Percentiles rank a stretch among this genome's conserved stretches.
phyloP scores from a whole-genome alignment of 2,329 filamentous ascomycete genomes.

The Thelonectria blattea region DNA sequence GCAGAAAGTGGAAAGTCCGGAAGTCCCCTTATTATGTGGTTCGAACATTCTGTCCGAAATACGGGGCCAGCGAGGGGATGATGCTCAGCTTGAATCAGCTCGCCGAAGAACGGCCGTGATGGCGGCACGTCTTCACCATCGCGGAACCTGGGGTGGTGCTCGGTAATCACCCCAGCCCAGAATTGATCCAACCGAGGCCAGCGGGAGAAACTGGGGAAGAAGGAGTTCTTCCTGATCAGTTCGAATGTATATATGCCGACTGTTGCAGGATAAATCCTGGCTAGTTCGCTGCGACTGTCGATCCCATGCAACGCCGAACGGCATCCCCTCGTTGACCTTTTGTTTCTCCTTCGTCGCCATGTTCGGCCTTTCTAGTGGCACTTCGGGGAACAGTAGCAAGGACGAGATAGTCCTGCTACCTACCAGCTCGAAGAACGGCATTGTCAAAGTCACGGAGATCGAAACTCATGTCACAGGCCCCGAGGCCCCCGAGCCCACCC shows the following conservation, averaged over 20 bases:
- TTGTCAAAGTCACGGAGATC: conserved; percentile 28
- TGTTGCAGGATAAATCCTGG: conserved; percentile 19
- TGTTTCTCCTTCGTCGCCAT: conserved; percentile 16
- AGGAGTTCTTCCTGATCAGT: neutral
- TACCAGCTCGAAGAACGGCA: conserved; percentile 21
- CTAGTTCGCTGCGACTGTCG: conserved; percentile 16
- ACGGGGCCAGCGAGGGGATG: neutral
- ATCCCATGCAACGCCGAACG: conserved; percentile 25
- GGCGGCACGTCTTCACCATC: conserved; percentile 6
- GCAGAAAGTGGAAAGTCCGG: neutral
- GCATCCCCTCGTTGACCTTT: conserved; percentile 29
- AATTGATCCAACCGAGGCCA: conserved; percentile 12
- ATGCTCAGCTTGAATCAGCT: neutral
- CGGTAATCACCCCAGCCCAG: conserved; percentile 23
- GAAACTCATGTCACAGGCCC: conserved; percentile 22
- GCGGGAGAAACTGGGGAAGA: neutral
- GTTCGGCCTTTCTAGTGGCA: conserved; percentile 25
- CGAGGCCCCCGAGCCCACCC: conserved; percentile 20
- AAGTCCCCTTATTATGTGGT: neutral
- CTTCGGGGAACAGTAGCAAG: conserved; percentile 28
- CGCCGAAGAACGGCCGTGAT: conserved; percentile 31
- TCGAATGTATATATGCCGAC: conserved; percentile 11
- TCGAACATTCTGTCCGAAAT: neutral
- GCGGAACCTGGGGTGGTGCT: conserved; percentile 33
- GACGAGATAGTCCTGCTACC: conserved; percentile 30